Base-by-base conservation (phyloP, 2,329 filamentous ascomycete species). In the Chrysoporthe deuterocubensis region DNA sequence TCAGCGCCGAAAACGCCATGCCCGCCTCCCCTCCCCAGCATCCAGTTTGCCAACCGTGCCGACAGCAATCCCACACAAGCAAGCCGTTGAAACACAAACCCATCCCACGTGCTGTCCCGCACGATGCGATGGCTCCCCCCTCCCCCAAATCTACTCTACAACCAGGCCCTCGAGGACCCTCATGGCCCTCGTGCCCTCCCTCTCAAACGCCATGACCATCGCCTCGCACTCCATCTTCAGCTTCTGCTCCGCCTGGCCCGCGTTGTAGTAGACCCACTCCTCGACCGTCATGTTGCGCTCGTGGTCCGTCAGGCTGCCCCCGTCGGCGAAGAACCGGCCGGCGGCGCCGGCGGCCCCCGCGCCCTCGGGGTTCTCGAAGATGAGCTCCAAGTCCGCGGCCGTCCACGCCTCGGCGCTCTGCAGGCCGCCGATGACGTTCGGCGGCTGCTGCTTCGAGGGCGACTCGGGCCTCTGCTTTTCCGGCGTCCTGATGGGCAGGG, bases 211-310 rank as follows among this genome's bases (percentile, higher is more conserved):
- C 68, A 85, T 87, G 5, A 99, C 93, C 78, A 97, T 87, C 37
- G 88, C 82, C 81, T 98, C 95, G 75, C 94, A 97, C 76, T 96
- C 92, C 46, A 85, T 81, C 75, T 90, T 90, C 66, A 99, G 82
- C 77, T 89, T 90, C 78, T 90, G 88, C 81, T 98, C 94, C 0
- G 92, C 93, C 75, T 90, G 84, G 69, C 86, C 85, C 0, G 96
- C 96, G 72, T 96, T 94, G 79, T 90, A 87, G 67, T 89, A 83
- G 50, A 99, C 91, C 93, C 95, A 99, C 78, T 97, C 90, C 77
- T 97, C 93, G 0, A 98, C 93, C 5, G 90, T 95, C 94, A 99
- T 97, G 48, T 86, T 83, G 82, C 91, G 94, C 81, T 98, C 96
- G 0, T 89, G 87, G 64, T 86, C 91, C 2, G 87, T 90, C 64